Evolutionary conservation across 495 filamentous ascomycete genomes (phyloP).

Genomic region (Gamarada debralockiae): DNA sequence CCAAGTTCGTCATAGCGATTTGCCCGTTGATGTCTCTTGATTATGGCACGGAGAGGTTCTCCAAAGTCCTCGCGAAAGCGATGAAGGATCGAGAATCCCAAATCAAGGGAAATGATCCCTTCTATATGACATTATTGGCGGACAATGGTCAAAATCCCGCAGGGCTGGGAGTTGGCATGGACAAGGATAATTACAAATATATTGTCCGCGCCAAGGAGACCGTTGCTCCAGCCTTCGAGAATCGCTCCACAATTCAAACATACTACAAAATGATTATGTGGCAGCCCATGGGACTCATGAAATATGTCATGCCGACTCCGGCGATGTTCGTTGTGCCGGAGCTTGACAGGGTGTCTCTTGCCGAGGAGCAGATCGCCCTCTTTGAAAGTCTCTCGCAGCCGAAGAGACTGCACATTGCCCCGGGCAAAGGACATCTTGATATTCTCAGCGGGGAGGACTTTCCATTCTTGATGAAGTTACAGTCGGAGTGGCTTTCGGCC

Average conservation of each 20-base stretch:
- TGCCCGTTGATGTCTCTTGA: slow-evolving; percentile 20
- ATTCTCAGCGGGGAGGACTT: slow-evolving; percentile 19
- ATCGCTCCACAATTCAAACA: slow-evolving; percentile 12
- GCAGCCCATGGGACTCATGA: slow-evolving; percentile 9
- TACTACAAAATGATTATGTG: slow-evolving; percentile 25
- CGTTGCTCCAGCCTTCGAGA: background rate
- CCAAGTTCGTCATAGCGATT: slow-evolving; percentile 19
- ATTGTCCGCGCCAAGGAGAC: background rate
- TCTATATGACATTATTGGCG: background rate
- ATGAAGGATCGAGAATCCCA: slow-evolving; percentile 5
- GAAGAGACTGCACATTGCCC: slow-evolving; percentile 16
- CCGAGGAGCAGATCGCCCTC: slow-evolving; percentile 18
- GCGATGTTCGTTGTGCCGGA: slow-evolving; percentile 16
- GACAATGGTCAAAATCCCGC: background rate
- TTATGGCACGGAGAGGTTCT: background rate
- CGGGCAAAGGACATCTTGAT: slow-evolving; percentile 26
- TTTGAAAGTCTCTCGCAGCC: slow-evolving; percentile 10
- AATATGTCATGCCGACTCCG: background rate
- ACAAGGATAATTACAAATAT: background rate
- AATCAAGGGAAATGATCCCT: slow-evolving; percentile 1
- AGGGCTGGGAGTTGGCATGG: background rate
- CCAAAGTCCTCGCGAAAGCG: background rate
- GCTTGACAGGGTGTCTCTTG: slow-evolving; percentile 21
- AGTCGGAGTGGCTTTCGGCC: too few relatives aligned
- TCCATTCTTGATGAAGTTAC: slow-evolving; percentile 3